These are phyloP conservation scores for Colletotrichum eleusines DNA, from an alignment of 2,329 filamentous ascomycete species.

Conservation along the genomic window DNA sequence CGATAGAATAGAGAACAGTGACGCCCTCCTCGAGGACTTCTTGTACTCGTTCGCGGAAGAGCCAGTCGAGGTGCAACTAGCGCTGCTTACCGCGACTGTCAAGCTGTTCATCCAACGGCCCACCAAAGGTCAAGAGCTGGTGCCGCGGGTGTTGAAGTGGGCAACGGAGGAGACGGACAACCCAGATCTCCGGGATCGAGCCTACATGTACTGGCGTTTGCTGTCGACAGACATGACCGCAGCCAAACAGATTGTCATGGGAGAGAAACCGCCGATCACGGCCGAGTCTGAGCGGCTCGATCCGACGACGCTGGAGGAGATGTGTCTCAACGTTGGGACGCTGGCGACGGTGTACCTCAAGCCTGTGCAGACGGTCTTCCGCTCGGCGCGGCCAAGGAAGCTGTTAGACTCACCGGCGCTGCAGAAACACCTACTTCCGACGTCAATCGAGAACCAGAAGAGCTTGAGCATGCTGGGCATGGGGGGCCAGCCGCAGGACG, in stretches of 20 bases:
- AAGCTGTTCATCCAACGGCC: slow-evolving; percentile 98
- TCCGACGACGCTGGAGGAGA: slow-evolving; percentile 90
- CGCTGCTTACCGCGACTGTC: slow-evolving; percentile 93
- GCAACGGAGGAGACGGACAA: slow-evolving; percentile 99
- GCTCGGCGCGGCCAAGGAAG: slow-evolving; percentile 83
- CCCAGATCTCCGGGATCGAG: slow-evolving; percentile 92
- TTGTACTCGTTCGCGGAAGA: slow-evolving; percentile 94
- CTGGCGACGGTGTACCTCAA: slow-evolving; percentile 98
- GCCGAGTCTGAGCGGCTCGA: slow-evolving; percentile 96
- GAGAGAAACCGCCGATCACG: slow-evolving; percentile 95
- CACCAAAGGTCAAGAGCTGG: slow-evolving; percentile 91
- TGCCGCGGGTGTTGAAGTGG: slow-evolving; percentile 97
- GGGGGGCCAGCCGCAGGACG: slow-evolving; percentile 64
- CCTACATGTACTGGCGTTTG: slow-evolving; percentile 99
- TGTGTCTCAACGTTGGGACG: slow-evolving; percentile 96
- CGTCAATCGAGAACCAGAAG: slow-evolving; percentile 69
- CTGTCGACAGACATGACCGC: slow-evolving; percentile 90
- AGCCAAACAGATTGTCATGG: slow-evolving; percentile 93
- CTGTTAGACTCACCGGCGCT: slow-evolving; percentile 87
- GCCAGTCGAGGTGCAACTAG: slow-evolving; percentile 93
- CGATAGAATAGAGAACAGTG: slow-evolving; percentile 96
- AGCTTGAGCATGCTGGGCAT: slow-evolving; percentile 69
- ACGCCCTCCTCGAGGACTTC: slow-evolving; percentile 94
- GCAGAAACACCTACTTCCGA: slow-evolving; percentile 77
- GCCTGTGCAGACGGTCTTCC: slow-evolving; percentile 96